Conservation (phyloP, 495 filamentous ascomycete genomes). For the Aspergillus nidulans region DNA sequence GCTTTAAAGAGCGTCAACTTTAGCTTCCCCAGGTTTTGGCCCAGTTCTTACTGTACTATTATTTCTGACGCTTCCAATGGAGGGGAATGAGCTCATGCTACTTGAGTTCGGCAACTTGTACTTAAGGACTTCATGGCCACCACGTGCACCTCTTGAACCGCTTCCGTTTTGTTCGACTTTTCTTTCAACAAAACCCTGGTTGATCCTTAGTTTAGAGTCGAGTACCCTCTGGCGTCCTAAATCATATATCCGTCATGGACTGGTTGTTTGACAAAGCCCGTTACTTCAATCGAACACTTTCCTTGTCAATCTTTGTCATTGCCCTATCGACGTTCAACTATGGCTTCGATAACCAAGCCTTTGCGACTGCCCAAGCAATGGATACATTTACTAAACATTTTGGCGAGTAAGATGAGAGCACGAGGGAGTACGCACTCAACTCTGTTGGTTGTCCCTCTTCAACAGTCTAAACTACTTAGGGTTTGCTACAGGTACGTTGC, state of each 20-base stretch:
- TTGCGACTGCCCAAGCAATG: conserved; percentile 32
- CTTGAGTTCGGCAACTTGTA: background rate
- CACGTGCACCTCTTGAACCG: too few relatives aligned
- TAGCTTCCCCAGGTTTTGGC: background rate
- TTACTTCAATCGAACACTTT: background rate
- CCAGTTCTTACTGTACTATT: background rate
- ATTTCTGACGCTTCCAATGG: background rate
- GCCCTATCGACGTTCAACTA: conserved; percentile 28
- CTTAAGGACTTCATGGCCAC: background rate
- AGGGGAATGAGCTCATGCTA: too few relatives aligned
- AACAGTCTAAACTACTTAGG: conserved; percentile 35
- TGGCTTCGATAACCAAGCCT: conserved; percentile 32
- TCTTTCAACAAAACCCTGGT: too few relatives aligned
- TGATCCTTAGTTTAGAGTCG: too few relatives aligned
- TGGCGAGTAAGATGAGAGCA: conserved; percentile 23
- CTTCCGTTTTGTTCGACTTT: too few relatives aligned
- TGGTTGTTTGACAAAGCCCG: background rate
- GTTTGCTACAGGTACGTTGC: background rate
- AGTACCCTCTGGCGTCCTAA: too few relatives aligned
- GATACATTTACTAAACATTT: conserved; percentile 26
- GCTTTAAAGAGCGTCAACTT: background rate
- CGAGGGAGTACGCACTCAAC: conserved; percentile 14
- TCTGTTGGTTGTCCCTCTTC: conserved; percentile 27
- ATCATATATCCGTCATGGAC: background rate
- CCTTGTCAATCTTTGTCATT: background rate